Evolutionary conservation across 2,329 filamentous ascomycete species (phyloP).

Genomic region (Raffaelea ambrosiae): DNA sequence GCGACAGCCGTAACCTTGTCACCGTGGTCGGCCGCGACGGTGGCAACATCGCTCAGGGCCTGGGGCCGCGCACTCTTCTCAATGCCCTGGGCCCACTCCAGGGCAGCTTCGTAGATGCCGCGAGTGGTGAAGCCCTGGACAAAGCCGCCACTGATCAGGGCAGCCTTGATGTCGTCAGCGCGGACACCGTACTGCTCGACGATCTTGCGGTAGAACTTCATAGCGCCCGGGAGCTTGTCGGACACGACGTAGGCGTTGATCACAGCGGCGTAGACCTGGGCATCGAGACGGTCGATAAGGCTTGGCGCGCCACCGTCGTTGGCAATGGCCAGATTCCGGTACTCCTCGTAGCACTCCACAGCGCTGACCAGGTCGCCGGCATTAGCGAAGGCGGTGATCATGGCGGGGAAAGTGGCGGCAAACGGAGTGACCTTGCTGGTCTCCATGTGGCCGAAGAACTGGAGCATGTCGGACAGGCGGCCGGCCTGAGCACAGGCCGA

Average conservation of each 20-base stretch:
- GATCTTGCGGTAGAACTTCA: constrained; percentile 79
- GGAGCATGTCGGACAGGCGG: constrained; percentile 79
- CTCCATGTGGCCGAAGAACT: constrained; percentile 89
- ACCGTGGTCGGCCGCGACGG: constrained; percentile 70
- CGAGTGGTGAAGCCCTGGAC: constrained; percentile 68
- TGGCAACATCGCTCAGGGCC: constrained; percentile 66
- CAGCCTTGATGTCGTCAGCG: constrained; percentile 57
- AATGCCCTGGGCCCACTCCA: constrained; percentile 61
- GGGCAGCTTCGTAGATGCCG: constrained; percentile 63
- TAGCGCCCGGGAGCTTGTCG: constrained; percentile 70
- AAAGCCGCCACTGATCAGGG: constrained; percentile 65
- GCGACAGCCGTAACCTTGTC: constrained; percentile 59
- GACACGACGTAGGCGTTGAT: constrained; percentile 82
- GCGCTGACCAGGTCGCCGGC: constrained; percentile 77
- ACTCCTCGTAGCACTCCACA: constrained; percentile 92
- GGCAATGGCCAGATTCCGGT: constrained; percentile 78
- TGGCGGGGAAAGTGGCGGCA: constrained; percentile 76
- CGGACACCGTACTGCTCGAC: constrained; percentile 52
- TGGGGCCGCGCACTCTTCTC: constrained; percentile 48
- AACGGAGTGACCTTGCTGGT: constrained; percentile 62
- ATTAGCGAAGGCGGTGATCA: constrained; percentile 89
- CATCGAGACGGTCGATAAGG: constrained; percentile 65
- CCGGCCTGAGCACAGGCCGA: constrained; percentile 78
- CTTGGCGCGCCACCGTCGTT: constrained; percentile 66
- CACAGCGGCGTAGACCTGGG: constrained; percentile 81